Conservation (phyloP, 106 monocot genomes). For the Platanthera guangdongensis region DNA sequence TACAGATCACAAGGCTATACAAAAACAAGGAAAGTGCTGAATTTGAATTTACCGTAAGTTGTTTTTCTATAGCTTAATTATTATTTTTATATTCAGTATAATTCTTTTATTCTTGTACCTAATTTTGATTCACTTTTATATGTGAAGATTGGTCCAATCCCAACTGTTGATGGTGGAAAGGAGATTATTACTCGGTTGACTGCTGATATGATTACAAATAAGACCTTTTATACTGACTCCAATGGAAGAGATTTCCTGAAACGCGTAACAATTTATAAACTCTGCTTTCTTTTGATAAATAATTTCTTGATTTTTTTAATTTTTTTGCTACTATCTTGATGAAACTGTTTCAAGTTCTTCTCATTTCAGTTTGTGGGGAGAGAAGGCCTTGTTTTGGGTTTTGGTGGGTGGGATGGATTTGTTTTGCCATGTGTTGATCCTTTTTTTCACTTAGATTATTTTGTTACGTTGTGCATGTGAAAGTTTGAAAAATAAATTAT, state of each 20-base stretch:
- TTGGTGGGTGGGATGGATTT: too few relatives aligned
- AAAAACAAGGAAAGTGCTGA: conserved; percentile 55
- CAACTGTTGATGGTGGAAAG: conserved; percentile 30
- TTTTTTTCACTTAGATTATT: too few relatives aligned
- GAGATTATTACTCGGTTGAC: conserved; percentile 50
- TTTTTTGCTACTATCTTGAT: not conserved
- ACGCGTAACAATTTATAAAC: conserved; percentile 29
- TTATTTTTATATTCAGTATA: not conserved
- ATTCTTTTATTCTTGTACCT: not conserved
- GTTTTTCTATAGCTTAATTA: not conserved
- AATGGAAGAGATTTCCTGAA: conserved; percentile 72
- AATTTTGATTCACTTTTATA: not conserved
- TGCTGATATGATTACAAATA: conserved; percentile 55
- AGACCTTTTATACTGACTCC: conserved; percentile 62
- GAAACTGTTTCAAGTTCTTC: not conserved
- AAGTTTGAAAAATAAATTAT: too few relatives aligned
- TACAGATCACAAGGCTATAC: conserved; percentile 44
- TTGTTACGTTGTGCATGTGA: too few relatives aligned
- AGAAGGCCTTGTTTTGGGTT: too few relatives aligned
- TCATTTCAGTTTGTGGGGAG: not conserved
- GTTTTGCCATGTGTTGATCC: too few relatives aligned
- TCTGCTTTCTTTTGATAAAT: not conserved
- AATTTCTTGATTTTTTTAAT: not conserved
- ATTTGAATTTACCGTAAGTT: conserved; percentile 50
- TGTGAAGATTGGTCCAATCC: conserved; percentile 32